A percentile compares a stretch with the other conserved stretches of the same genome.
Conservation (phyloP, 163 green algal genomes). For the Volvox carteri region DNA sequence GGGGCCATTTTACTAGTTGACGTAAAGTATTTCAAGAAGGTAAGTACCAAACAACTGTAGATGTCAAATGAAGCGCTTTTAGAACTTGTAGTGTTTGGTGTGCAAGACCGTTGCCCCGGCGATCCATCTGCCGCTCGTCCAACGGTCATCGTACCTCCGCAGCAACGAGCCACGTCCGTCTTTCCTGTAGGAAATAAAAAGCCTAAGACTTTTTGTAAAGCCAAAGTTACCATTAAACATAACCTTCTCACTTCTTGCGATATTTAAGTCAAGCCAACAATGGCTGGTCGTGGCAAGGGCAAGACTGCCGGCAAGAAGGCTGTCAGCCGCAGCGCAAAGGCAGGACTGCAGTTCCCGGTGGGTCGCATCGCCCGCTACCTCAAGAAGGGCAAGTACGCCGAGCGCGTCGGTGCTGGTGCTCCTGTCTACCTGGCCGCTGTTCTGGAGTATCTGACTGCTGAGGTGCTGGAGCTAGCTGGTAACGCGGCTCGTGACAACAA, state of each 20-base stretch:
- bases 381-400: slow-evolving; percentile 94
- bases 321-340: slow-evolving; percentile 90
- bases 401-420: slow-evolving; percentile 81
- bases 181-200: background rate
- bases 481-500: slow-evolving; percentile 43
- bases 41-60: background rate
- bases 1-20: slow-evolving; percentile 4
- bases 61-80: background rate
- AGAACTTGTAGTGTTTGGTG: background rate
- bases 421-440: slow-evolving; percentile 32
- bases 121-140: background rate
- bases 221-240: background rate
- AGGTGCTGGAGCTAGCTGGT: slow-evolving; percentile 38
- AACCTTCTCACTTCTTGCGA: background rate
- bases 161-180: background rate
- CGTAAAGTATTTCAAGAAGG: background rate
- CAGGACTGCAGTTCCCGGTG: slow-evolving; percentile 97
- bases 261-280: background rate
- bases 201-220: background rate
- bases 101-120: background rate
- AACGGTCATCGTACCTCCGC: background rate
- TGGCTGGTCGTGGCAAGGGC: slow-evolving; percentile 42
- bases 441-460: slow-evolving; percentile 36
- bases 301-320: slow-evolving; percentile 84
- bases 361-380: slow-evolving; percentile 94